These are phyloP conservation scores for Tricholoma sp. DNA, from an alignment of 768 basidiomycete species.

Conservation along the genomic window DNA sequence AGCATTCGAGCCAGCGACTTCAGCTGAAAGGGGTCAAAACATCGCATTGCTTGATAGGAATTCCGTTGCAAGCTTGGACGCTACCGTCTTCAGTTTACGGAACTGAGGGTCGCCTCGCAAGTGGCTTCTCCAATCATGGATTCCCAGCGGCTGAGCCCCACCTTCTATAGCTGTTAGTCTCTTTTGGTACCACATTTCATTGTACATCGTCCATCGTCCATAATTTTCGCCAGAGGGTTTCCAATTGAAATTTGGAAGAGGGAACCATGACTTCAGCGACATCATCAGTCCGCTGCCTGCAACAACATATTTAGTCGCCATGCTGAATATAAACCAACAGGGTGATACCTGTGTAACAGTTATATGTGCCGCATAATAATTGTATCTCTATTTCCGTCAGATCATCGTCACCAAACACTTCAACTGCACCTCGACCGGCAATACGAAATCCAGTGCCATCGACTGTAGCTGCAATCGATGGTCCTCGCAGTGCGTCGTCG, in stretches of 20 bases:
- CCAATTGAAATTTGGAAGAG: not conserved
- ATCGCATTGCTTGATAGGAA: too few species aligned
- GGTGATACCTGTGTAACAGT: constrained; percentile 2
- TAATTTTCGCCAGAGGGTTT: constrained; percentile 1
- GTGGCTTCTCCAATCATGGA: not conserved
- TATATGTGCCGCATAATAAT: constrained; percentile 13
- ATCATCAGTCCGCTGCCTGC: not conserved
- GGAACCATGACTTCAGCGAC: constrained; percentile 15
- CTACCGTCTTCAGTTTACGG: too few species aligned
- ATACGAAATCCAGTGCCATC: not conserved
- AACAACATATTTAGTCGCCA: not conserved
- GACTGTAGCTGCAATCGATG: not conserved
- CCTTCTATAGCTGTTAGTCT: not conserved
- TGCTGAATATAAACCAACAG: not conserved
- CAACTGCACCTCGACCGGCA: not conserved
- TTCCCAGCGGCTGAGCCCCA: not conserved
- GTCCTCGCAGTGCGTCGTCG: constrained; percentile 8
- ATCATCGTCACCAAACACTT: constrained; percentile 11
- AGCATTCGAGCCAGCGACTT: too few species aligned
- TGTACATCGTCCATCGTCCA: not conserved
- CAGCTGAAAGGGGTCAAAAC: too few species aligned
- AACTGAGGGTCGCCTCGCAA: not conserved
- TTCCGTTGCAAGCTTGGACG: too few species aligned
- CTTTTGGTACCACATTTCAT: not conserved
- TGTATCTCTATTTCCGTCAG: constrained; percentile 8